Conservation (phyloP, 73 alveolate species). For the Paramecium bursaria region DNA sequence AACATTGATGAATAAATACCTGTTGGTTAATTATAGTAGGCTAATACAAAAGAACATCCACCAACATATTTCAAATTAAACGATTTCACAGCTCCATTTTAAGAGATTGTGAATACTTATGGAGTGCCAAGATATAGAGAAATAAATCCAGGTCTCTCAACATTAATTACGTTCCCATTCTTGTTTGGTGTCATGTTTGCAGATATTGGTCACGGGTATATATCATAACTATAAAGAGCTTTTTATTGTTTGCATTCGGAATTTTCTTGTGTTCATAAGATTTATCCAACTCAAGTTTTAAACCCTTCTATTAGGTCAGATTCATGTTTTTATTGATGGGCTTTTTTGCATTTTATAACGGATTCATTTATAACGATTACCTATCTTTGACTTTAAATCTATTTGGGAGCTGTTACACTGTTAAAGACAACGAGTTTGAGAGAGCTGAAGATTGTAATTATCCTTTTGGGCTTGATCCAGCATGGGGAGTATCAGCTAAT, state of each 20-base stretch:
- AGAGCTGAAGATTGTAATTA: constrained; percentile 73
- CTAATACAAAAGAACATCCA: constrained; percentile 43
- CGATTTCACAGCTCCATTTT: constrained; percentile 88
- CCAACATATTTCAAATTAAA: constrained; percentile 90
- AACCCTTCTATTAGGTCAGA: constrained; percentile 72
- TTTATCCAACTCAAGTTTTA: constrained; percentile 29
- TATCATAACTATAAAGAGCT: constrained; percentile 66
- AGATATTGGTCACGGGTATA: constrained; percentile 86
- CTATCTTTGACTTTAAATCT: constrained; percentile 82
- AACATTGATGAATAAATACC: constrained; percentile 49
- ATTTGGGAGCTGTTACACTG: constrained; percentile 77
- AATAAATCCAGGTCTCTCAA: constrained; percentile 92
- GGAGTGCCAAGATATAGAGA: constrained; percentile 96
- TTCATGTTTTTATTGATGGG: constrained; percentile 87
- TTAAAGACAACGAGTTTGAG: constrained; percentile 39
- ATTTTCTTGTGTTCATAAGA: constrained; percentile 33
- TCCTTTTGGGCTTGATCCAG: constrained; percentile 94
- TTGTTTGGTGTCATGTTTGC: constrained; percentile 96
- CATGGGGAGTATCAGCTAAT: constrained; percentile 81
- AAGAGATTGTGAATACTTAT: constrained; percentile 92
- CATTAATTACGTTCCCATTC: constrained; percentile 93
- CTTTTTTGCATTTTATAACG: constrained; percentile 83
- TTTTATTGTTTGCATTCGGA: constrained; percentile 65
- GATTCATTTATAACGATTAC: constrained; percentile 88
- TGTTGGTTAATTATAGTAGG: constrained; percentile 37